Evolutionary conservation across 805 yeast genomes (phyloP).

Genomic region (Wickerhamomyces sydowiorum): DNA sequence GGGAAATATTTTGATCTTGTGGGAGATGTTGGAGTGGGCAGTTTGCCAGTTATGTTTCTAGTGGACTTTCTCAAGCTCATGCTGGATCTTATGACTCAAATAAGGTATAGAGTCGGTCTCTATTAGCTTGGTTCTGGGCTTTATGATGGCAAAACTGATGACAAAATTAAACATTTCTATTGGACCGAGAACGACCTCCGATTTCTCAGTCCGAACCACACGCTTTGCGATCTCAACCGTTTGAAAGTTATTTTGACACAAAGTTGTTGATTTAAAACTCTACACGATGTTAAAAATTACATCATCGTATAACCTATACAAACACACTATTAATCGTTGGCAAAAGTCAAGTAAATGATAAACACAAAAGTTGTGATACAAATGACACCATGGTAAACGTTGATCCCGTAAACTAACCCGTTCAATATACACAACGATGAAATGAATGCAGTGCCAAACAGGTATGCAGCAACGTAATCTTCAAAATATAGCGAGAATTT

Average conservation of each 20-base stretch:
- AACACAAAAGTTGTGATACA: slow-evolving; percentile 1
- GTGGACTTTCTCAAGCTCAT: neutral
- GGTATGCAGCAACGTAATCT: slow-evolving; percentile 4
- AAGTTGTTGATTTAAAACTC: no score
- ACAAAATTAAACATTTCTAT: no score
- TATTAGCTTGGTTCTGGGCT: neutral
- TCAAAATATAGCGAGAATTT: slow-evolving; percentile 13
- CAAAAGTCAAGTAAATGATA: slow-evolving; percentile 10
- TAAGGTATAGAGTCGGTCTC: neutral
- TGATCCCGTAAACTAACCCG: slow-evolving; percentile 4
- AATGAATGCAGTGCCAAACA: slow-evolving; percentile 3
- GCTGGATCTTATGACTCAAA: neutral
- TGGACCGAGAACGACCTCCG: no score
- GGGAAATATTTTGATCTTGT: neutral
- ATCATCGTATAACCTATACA: no score
- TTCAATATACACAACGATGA: slow-evolving; percentile 1
- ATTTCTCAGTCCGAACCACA: no score
- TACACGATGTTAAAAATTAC: no score
- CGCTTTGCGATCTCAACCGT: no score
- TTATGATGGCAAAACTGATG: neutral
- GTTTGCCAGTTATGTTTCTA: neutral
- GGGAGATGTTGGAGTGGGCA: neutral
- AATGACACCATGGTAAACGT: slow-evolving; percentile 5
- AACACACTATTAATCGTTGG: slow-evolving; percentile 1
- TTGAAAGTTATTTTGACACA: no score